Evolutionary conservation across 2,329 filamentous ascomycete genomes (phyloP).

Genomic region (Delphinella strobiligena): DNA sequence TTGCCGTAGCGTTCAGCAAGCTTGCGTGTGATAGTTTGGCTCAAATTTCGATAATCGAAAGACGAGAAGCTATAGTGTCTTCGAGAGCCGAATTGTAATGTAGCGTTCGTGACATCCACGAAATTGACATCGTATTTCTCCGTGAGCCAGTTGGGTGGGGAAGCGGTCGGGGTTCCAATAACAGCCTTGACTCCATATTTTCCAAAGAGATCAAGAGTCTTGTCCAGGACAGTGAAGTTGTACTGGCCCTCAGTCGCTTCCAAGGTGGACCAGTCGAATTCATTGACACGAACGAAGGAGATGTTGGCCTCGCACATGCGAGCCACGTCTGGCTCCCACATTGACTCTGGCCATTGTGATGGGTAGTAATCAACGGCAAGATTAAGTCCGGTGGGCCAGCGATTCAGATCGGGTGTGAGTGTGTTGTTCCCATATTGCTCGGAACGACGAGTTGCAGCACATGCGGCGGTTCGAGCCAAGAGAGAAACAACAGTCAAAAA

Average conservation of each 20-base stretch:
- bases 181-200: conserved; percentile 14
- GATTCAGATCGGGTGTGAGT: conserved; percentile 6
- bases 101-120: conserved; percentile 14
- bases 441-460: too few relatives aligned
- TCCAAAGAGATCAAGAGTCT: conserved; percentile 11
- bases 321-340: conserved; percentile 15
- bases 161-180: conserved; percentile 14
- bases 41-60: conserved; percentile 14
- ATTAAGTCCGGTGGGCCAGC: conserved; percentile 12
- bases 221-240: conserved; percentile 15
- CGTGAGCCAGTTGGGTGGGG: conserved; percentile 15
- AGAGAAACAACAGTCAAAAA: too few relatives aligned
- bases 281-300: conserved; percentile 14
- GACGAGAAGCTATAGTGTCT: conserved; percentile 16
- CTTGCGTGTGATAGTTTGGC: conserved; percentile 14
- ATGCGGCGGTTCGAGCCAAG: too few relatives aligned
- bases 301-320: conserved; percentile 14
- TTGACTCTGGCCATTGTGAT: conserved; percentile 16
- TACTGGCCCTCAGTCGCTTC: conserved; percentile 14
- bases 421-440: conserved; percentile 1
- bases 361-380: conserved; percentile 16
- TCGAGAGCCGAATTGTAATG: conserved; percentile 13
- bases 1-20: conserved; percentile 15
- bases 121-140: conserved; percentile 15
- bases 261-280: conserved; percentile 15